Evolutionary conservation across 805 yeast species (phyloP), one percentile per base, ranked within the genome.

Genomic region (Pachysolen tannophilus): DNA sequence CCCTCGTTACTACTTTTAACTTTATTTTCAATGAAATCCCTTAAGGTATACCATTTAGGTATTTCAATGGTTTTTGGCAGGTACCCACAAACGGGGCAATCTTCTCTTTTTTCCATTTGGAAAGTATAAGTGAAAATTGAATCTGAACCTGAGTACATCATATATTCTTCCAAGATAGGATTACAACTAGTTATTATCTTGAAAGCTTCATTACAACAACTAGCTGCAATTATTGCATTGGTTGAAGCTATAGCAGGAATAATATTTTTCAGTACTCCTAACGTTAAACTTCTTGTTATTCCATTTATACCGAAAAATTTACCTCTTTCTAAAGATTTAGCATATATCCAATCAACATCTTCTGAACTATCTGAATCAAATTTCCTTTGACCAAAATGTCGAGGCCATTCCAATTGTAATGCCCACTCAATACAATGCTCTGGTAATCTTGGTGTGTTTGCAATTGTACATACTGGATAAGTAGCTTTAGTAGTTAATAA

Each of bases 401-500:
- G 56, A 1, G 78, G 79, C 94, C 95, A 85, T 45, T 75, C 78
- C 3, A 84, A 61, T 21, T 77, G 79, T 40, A 76, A 74, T 1
- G 90, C 87, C 82, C 92, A 90, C 53, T 88, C 95, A 8, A 90
- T 78, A 48, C 97, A 87, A 56, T 90, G 97, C 47, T 88, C 96
- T 0, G 96, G 92, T 7, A 86, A 58, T 41, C 97, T 60, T n/a
- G 97, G 97, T 7, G 92, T 86, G 39, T 87, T 82, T 2, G 96
- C 94, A 34, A 92, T 79, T 0, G 97, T 92, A 56, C 97, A 92
- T 44, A 90, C 78, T 2, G 97, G 97, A 46, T 78, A 84, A 0
- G 86, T 78, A 8, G 64, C 62, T 41, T 69, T 74, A 1, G 69
- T 67, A 8, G 83, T 74, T 28, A 87, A 62, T 54, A 94, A 69